Percentiles rank a stretch among this genome's conserved stretches.
phyloP scores from a whole-genome alignment of 2,329 filamentous ascomycete species.

The Cucurbitaria berberidis region DNA sequence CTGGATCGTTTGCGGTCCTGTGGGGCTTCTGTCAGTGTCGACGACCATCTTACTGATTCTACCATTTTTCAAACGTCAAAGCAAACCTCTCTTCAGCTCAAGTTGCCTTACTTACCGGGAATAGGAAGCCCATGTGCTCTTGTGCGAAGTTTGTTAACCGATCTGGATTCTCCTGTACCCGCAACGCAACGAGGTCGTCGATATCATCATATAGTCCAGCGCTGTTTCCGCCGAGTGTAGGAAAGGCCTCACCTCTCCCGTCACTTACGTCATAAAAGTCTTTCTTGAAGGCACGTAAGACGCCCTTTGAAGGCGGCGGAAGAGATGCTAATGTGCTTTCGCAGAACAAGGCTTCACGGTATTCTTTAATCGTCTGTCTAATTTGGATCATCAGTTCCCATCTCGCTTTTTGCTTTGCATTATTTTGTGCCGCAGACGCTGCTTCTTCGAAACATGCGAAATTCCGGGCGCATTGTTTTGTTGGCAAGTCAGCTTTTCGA shows the following conservation, averaged over 20 bases:
- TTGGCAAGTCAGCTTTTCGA: not conserved
- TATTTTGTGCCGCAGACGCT: not conserved
- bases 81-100: not conserved
- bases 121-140: conserved; percentile 23
- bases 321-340: conserved; percentile 15
- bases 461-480: conserved; percentile 14
- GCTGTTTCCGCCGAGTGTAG: conserved; percentile 10
- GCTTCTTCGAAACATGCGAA: conserved; percentile 3
- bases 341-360: conserved; percentile 13
- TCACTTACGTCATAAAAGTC: conserved; percentile 5
- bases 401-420: conserved; percentile 7
- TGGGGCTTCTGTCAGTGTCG: not conserved
- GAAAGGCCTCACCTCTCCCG: not conserved
- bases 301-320: conserved; percentile 6
- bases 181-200: conserved; percentile 32
- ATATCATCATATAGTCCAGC: conserved; percentile 13
- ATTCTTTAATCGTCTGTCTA: conserved; percentile 6
- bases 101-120: conserved; percentile 9
- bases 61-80: not conserved
- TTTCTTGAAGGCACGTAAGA: conserved; percentile 5
- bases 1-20: conserved; percentile 14
- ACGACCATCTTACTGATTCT: not conserved
- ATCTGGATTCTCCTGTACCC: conserved; percentile 30
- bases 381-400: conserved; percentile 6
- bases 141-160: conserved; percentile 35